phyloP scores from a whole-genome alignment of 257 asterid genomes.

The Solanum okadae region DNA sequence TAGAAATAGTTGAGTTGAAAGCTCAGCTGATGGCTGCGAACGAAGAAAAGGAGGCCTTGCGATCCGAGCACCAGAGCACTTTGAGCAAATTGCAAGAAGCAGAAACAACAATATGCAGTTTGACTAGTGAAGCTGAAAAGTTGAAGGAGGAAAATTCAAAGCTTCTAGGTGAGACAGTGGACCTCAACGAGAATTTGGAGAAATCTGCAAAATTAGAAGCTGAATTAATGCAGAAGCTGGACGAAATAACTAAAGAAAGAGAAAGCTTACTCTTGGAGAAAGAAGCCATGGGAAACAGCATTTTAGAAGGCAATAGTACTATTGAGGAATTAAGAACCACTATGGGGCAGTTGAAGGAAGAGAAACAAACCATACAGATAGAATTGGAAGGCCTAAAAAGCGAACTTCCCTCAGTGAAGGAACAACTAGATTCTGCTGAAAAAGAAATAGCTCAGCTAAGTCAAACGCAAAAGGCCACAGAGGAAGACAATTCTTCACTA shows the following conservation, averaged over 20 bases:
- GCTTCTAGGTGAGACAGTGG: conserved; percentile 32
- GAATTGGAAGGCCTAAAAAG: conserved; percentile 36
- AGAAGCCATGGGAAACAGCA: conserved; percentile 22
- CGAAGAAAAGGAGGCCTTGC: conserved; percentile 53
- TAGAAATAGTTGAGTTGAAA: conserved; percentile 50
- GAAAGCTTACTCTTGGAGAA: conserved; percentile 21
- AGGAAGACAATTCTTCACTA: conserved; percentile 30
- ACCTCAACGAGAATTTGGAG: conserved; percentile 31
- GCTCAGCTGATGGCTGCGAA: conserved; percentile 28
- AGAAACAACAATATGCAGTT: conserved; percentile 25
- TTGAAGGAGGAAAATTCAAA: conserved; percentile 34
- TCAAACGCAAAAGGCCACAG: conserved; percentile 14
- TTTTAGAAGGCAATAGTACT: conserved; percentile 34
- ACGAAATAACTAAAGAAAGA: conserved; percentile 22
- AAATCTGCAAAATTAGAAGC: conserved; percentile 30
- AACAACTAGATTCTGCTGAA: conserved; percentile 33
- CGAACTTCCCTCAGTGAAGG: conserved; percentile 21
- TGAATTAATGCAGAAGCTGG: conserved; percentile 45
- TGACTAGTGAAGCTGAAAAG: conserved; percentile 34
- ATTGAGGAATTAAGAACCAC: conserved; percentile 27
- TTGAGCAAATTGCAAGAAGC: conserved; percentile 39
- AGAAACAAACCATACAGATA: conserved; percentile 25
- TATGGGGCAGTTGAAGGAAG: conserved; percentile 25
- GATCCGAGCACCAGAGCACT: conserved; percentile 28
- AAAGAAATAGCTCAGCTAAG: conserved; percentile 37